phyloP scores from a whole-genome alignment of 139 green algal genomes.

The Coelastrella sp. region DNA sequence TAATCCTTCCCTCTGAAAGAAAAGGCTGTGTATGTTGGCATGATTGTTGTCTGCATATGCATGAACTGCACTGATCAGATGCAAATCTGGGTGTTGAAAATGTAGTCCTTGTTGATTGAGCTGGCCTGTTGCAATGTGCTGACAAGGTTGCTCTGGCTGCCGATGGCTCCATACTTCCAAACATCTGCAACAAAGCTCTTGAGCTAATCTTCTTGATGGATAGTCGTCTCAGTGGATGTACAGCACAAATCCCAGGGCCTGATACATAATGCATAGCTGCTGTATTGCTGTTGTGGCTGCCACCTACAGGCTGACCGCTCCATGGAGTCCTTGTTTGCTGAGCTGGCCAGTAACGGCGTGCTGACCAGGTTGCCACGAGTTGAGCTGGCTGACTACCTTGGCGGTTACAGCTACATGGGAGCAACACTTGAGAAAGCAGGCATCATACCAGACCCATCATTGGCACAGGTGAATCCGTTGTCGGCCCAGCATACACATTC shows the following conservation, averaged over 20 bases:
- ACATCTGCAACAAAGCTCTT: neutral
- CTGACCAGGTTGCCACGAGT: slow-evolving; percentile 46
- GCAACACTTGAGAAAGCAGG: slow-evolving; percentile 69
- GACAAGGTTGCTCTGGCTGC: neutral
- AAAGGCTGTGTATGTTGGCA: too few species aligned
- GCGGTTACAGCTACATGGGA: slow-evolving; percentile 63
- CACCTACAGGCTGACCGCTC: slow-evolving; percentile 78
- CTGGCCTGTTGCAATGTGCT: neutral
- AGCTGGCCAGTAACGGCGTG: slow-evolving; percentile 87
- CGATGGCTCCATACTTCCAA: neutral
- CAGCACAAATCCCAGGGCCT: too few species aligned
- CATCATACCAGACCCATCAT: slow-evolving; percentile 76
- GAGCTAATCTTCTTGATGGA: neutral
- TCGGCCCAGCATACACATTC: too few species aligned
- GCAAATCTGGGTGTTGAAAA: too few species aligned
- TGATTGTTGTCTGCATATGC: neutral
- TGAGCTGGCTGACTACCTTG: slow-evolving; percentile 70
- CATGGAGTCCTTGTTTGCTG: slow-evolving; percentile 89
- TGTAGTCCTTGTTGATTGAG: too few species aligned
- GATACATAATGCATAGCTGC: too few species aligned
- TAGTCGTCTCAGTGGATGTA: neutral
- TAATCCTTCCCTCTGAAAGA: too few species aligned
- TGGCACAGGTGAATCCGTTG: slow-evolving; percentile 78
- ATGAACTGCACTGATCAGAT: neutral
- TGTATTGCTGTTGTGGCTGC: neutral